A percentile compares a stretch with the other conserved stretches of the same genome.
Evolutionary conservation across 805 yeast genomes (phyloP).

Genomic region (Pichia paraexigua): DNA sequence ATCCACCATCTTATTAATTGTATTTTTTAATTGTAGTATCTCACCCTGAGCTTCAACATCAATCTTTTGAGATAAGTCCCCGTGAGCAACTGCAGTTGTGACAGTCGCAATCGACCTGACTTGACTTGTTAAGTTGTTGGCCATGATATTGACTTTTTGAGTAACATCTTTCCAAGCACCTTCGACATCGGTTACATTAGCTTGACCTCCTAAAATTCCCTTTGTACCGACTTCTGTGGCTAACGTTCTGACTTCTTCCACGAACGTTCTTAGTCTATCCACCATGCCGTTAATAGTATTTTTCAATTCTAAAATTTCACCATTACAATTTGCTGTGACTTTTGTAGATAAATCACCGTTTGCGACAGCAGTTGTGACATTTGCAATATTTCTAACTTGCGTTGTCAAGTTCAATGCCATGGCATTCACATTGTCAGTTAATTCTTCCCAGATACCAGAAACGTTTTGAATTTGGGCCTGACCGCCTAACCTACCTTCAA

Average conservation of each 20-base stretch:
- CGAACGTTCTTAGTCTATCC: constrained; percentile 77
- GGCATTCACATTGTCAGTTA: constrained; percentile 81
- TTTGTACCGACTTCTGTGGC: constrained; percentile 82
- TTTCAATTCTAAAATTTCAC: constrained; percentile 71
- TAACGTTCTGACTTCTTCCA: constrained; percentile 75
- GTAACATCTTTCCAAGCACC: constrained; percentile 88
- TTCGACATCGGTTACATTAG: constrained; percentile 74
- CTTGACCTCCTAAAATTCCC: constrained; percentile 87
- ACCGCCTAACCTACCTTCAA: constrained; percentile 81
- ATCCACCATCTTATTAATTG: constrained; percentile 91
- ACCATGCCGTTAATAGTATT: constrained; percentile 82
- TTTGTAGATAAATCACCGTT: constrained; percentile 74
- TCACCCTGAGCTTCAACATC: constrained; percentile 89
- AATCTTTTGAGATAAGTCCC: constrained; percentile 78
- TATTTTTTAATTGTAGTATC: constrained; percentile 73
- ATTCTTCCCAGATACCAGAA: constrained; percentile 82
- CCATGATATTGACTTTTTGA: constrained; percentile 87
- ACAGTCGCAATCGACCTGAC: constrained; percentile 86
- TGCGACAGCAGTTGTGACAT: constrained; percentile 83
- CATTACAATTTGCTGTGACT: constrained; percentile 81
- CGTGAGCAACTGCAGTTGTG: constrained; percentile 87
- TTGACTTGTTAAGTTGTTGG: constrained; percentile 77
- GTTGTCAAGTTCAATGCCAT: constrained; percentile 85
- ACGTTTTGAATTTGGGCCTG: constrained; percentile 75
- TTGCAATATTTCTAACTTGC: constrained; percentile 81